phyloP scores from a whole-genome alignment of 2,329 filamentous ascomycete genomes.

The Botrytis hyacinthi region DNA sequence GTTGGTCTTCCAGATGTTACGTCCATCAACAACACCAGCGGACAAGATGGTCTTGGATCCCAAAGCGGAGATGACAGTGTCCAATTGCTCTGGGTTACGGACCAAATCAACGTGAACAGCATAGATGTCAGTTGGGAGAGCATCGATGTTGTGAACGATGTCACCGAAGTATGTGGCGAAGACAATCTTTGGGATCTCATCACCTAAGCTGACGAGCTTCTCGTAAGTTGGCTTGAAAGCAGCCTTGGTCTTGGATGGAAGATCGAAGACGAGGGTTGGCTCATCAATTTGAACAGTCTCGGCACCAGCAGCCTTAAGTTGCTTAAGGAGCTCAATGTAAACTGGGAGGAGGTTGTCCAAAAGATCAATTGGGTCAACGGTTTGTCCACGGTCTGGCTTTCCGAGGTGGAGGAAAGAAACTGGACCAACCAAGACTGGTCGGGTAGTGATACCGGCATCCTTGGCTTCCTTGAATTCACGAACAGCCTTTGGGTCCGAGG shows the following conservation, averaged over 20 bases:
- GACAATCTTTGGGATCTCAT: slow-evolving; percentile 81
- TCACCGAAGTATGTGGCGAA: slow-evolving; percentile 99
- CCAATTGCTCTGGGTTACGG: slow-evolving; percentile 96
- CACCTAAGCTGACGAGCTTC: slow-evolving; percentile 74
- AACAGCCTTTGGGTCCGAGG: slow-evolving; percentile 86
- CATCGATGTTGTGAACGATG: slow-evolving; percentile 97
- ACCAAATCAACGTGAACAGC: slow-evolving; percentile 94
- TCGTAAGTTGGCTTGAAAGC: slow-evolving; percentile 98
- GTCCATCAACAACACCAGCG: slow-evolving; percentile 93
- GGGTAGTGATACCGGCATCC: slow-evolving; percentile 88
- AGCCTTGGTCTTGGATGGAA: slow-evolving; percentile 84
- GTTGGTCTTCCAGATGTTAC: slow-evolving; percentile 99
- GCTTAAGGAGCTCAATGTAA: slow-evolving; percentile 86
- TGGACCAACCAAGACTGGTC: slow-evolving; percentile 91
- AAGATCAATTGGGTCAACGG: slow-evolving; percentile 88
- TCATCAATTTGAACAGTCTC: slow-evolving; percentile 98
- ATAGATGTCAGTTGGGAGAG: slow-evolving; percentile 75
- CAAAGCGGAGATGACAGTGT: slow-evolving; percentile 77
- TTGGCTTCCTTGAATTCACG: slow-evolving; percentile 95
- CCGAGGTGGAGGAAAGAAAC: slow-evolving; percentile 97
- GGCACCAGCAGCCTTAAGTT: slow-evolving; percentile 95
- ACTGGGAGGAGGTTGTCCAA: slow-evolving; percentile 90
- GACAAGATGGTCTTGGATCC: slow-evolving; percentile 89
- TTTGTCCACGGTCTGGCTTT: slow-evolving; percentile 96
- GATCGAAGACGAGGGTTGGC: slow-evolving; percentile 93